A percentile compares a stretch with the other conserved stretches of the same genome.
These are phyloP conservation scores for Galeopsis tetrahit DNA, from an alignment of 257 asterid species.

Conservation along the genomic window DNA sequence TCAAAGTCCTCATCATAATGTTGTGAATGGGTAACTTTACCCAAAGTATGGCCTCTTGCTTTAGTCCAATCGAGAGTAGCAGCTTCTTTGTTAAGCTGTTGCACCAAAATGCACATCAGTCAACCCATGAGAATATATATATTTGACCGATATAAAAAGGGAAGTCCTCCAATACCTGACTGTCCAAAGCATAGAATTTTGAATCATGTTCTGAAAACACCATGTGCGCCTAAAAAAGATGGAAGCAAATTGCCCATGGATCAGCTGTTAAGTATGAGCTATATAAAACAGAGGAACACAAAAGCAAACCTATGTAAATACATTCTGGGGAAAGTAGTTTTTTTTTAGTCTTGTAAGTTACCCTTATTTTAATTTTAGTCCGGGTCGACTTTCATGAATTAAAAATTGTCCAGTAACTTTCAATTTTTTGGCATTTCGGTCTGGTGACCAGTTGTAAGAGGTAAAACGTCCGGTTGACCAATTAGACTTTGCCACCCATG, in stretches of 20 bases:
- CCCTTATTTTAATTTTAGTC: no score
- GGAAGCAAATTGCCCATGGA: constrained; percentile 24
- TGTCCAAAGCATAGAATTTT: constrained; percentile 73
- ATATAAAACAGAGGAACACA: constrained; percentile 5
- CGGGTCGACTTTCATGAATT: no score
- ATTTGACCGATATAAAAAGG: constrained; percentile 1
- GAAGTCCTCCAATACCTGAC: constrained; percentile 55
- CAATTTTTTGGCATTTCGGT: no score
- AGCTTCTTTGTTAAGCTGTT: constrained; percentile 90
- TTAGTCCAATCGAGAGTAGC: constrained; percentile 85
- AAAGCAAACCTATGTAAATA: neutral
- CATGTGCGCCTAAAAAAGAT: constrained; percentile 81
- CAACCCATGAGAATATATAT: constrained; percentile 18
- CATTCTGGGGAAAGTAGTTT: no score
- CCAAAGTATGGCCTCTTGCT: constrained; percentile 72
- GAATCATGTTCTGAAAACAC: constrained; percentile 84
- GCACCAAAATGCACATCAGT: constrained; percentile 23
- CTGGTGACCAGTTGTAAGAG: no score
- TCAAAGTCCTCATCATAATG: constrained; percentile 53
- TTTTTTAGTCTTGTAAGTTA: no score
- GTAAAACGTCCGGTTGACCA: no score
- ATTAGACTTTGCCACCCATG: no score
- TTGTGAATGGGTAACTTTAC: constrained; percentile 41
- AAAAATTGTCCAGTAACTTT: no score
- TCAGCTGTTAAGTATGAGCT: neutral